Evolutionary conservation across 176 grass and related monocot genomes (phyloP), one percentile per base, ranked within the genome.

Genomic region (Luzula sylvatica): DNA sequence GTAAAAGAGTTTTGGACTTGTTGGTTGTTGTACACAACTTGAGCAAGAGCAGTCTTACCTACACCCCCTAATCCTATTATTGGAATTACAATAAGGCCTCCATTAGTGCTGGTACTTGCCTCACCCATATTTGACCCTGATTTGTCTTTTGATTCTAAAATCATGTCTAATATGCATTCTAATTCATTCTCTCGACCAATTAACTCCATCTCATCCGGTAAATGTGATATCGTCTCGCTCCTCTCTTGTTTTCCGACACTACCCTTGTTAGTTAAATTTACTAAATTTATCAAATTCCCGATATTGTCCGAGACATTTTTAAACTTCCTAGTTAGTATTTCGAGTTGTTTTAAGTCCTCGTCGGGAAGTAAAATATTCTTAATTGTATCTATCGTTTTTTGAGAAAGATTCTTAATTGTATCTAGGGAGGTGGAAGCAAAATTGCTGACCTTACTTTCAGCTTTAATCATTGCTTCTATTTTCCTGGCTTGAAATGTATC

Each of bases 1-100:
- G 17, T 4, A 29, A 78, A 83, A 54, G 44, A 25, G 1, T 65
- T 28, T 14, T 47, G 16, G 3, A 73, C 17, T 12, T 38, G 23
- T 22, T 27, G 23, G 17, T 83, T 9, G 7, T 48, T 59, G 51
- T 53, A 83, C 1, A 69, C 70, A 13, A 46, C 2, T 28, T 73
- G 68, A 58, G 63, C 55, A 24, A 78, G 80, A 65, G 74, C 41
- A 8, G 68, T 78, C 46, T 78, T 83, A 19, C 80, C 80, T 17
- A 83, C 50, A 16, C 73, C 68, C 26, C 68, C 61, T 16, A 50
- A 40, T 19, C 80, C 80, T 16, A 64, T 48, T 18, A 83, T 58
- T 49, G 73, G 23, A 42, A 77, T 52, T 23, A 83, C 67, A 41
- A 42, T 59, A 28, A 68, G 11, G 7, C 48, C 7, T 1, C 20